These are phyloP conservation scores for Monosporascus sp. DNA, from an alignment of 2,329 filamentous ascomycete species.

Conservation along the genomic window DNA sequence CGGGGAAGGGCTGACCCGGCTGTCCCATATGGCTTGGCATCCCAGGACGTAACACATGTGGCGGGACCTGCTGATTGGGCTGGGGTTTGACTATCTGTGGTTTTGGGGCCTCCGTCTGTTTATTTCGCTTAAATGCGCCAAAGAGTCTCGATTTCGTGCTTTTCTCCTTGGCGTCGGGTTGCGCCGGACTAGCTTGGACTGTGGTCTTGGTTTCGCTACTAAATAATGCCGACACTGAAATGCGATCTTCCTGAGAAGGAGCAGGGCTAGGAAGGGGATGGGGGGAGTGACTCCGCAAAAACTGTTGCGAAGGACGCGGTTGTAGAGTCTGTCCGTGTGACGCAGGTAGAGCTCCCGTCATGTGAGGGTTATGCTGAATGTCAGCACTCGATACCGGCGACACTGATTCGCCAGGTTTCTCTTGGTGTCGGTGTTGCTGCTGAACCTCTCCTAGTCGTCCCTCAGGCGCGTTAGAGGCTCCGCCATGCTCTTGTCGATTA, in stretches of 20 bases:
- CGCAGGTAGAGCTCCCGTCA: conserved; percentile 3
- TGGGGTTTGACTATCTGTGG: conserved; percentile 1
- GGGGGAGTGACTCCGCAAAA: conserved; percentile 6
- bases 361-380: neutral
- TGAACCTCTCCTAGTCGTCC: neutral
- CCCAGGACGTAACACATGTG: conserved; percentile 4
- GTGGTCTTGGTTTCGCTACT: conserved; percentile 16
- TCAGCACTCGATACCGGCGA: neutral
- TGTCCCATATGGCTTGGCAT: neutral
- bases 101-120: conserved; percentile 15
- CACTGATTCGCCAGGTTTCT: neutral
- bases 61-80: conserved; percentile 8
- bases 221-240: conserved; percentile 12
- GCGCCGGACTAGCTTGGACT: conserved; percentile 10
- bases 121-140: conserved; percentile 22
- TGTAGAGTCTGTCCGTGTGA: neutral
- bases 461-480: neutral
- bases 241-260: conserved; percentile 10
- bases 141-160: conserved; percentile 24
- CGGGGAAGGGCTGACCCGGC: neutral
- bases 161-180: conserved; percentile 17
- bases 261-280: conserved; percentile 14
- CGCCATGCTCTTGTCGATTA: neutral
- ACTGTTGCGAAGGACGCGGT: conserved; percentile 1
- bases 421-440: neutral